phyloP scores from a whole-genome alignment of 768 basidiomycete species.

The Rubroboletus satanas region DNA sequence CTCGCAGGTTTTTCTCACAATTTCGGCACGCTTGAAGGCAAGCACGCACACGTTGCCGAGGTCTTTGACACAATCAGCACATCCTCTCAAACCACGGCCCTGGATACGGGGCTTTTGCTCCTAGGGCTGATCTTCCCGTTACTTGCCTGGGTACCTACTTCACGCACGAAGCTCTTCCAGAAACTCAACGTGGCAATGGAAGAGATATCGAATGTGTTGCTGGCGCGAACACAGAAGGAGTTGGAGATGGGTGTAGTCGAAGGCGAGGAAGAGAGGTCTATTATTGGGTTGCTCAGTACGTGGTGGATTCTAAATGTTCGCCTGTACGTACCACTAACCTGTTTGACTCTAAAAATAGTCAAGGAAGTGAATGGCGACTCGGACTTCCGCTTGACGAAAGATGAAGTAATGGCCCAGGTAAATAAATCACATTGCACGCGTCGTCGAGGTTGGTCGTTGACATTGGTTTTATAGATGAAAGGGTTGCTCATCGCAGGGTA shows the following conservation, averaged over 20 bases:
- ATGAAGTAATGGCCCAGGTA: constrained; percentile 30
- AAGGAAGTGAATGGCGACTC: constrained; percentile 31
- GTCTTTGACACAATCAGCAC: constrained; percentile 36
- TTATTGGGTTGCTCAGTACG: constrained; percentile 25
- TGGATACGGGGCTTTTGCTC: no score
- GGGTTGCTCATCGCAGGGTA: constrained; percentile 18
- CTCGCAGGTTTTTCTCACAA: constrained; percentile 32
- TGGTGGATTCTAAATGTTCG: constrained; percentile 16
- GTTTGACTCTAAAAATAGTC: constrained; percentile 20
- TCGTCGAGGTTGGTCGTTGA: background rate
- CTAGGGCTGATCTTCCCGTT: no score
- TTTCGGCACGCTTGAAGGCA: constrained; percentile 50
- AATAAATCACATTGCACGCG: background rate
- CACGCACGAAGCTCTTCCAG: constrained; percentile 26
- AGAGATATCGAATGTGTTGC: constrained; percentile 37
- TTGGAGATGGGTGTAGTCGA: constrained; percentile 20
- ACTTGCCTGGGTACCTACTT: constrained; percentile 36
- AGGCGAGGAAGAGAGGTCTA: constrained; percentile 22
- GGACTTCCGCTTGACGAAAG: constrained; percentile 22
- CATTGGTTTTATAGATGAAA: constrained; percentile 11
- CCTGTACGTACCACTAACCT: background rate
- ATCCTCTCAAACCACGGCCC: constrained; percentile 19
- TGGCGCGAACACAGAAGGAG: constrained; percentile 35
- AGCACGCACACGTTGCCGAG: constrained; percentile 38
- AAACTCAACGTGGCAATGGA: constrained; percentile 36